A percentile compares a stretch with the other conserved stretches of the same genome.
These are phyloP conservation scores for Populus ilicifolia DNA, from an alignment of 345 rosid genomes.

Conservation along the genomic window DNA sequence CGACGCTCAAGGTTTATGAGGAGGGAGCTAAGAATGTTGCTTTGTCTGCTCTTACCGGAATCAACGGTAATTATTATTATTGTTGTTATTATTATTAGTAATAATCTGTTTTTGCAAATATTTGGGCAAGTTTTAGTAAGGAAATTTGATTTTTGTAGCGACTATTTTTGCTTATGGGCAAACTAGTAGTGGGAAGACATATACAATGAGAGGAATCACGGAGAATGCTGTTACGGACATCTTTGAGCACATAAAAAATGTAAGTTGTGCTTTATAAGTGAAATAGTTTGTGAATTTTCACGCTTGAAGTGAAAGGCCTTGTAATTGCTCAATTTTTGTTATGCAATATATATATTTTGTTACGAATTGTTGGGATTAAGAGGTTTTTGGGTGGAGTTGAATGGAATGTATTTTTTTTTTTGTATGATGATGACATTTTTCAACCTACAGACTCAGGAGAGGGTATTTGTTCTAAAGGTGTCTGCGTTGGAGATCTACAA, in stretches of 20 bases:
- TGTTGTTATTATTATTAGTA: not conserved
- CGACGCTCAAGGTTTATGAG: slow-evolving; percentile 72
- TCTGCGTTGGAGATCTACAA: slow-evolving; percentile 95
- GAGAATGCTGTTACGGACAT: slow-evolving; percentile 71
- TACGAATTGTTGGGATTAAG: not conserved
- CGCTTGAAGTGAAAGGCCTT: not conserved
- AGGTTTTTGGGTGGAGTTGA: not conserved
- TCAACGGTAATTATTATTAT: slow-evolving; percentile 50
- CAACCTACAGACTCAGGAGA: slow-evolving; percentile 57
- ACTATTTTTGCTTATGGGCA: slow-evolving; percentile 93
- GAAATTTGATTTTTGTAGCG: slow-evolving; percentile 44
- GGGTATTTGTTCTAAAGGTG: slow-evolving; percentile 65
- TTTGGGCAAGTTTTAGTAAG: not conserved
- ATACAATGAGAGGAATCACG: slow-evolving; percentile 85
- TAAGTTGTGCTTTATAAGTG: slow-evolving; percentile 22
- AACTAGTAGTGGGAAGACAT: slow-evolving; percentile 89
- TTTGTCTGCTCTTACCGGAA: slow-evolving; percentile 80
- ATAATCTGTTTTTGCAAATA: not conserved
- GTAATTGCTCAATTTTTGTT: not conserved
- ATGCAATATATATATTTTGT: not conserved
- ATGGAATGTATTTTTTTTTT: not conserved
- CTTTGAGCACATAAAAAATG: slow-evolving; percentile 61
- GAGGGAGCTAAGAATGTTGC: slow-evolving; percentile 94
- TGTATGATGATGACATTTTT: not conserved
- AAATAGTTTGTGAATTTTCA: not conserved